A percentile compares a stretch with the other conserved stretches of the same genome.
These are phyloP conservation scores for Cicer bijugum DNA, from an alignment of 306 rosid genomes.

Conservation along the genomic window DNA sequence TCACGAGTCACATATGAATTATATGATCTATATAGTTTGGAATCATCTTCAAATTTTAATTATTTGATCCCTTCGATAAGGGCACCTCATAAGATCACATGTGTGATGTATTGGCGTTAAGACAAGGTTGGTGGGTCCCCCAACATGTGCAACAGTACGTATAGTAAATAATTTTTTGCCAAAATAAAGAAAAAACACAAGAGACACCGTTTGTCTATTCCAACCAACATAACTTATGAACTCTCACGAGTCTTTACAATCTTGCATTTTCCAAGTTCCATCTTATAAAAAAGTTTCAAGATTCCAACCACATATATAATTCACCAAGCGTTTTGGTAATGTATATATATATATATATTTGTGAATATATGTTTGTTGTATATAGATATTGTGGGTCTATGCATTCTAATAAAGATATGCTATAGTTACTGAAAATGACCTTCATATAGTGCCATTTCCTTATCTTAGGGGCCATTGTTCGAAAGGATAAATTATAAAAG, in stretches of 20 bases:
- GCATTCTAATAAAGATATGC: background rate
- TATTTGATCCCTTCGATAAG: constrained; percentile 28
- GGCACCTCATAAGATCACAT: constrained; percentile 44
- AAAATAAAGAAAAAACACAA: background rate
- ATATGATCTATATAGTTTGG: constrained; percentile 23
- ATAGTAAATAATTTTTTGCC: background rate
- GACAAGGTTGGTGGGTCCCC: constrained; percentile 48
- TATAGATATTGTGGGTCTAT: constrained; percentile 13
- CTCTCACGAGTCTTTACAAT: constrained; percentile 5
- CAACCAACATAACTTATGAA: background rate
- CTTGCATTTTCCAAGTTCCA: constrained; percentile 8
- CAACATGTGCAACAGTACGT: constrained; percentile 43
- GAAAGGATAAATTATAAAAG: background rate
- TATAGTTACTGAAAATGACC: constrained; percentile 14
- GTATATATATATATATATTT: constrained; percentile 12
- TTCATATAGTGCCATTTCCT: background rate
- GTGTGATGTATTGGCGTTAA: constrained; percentile 40
- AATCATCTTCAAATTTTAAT: constrained; percentile 2
- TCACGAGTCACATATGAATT: constrained; percentile 17
- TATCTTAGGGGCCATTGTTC: constrained; percentile 13
- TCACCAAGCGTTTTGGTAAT: background rate
- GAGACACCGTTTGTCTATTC: constrained; percentile 27
- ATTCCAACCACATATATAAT: background rate
- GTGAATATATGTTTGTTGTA: constrained; percentile 24
- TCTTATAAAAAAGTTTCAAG: background rate